Base-by-base conservation (phyloP, 2,329 filamentous ascomycete species). In the Fusarium penzigii region DNA sequence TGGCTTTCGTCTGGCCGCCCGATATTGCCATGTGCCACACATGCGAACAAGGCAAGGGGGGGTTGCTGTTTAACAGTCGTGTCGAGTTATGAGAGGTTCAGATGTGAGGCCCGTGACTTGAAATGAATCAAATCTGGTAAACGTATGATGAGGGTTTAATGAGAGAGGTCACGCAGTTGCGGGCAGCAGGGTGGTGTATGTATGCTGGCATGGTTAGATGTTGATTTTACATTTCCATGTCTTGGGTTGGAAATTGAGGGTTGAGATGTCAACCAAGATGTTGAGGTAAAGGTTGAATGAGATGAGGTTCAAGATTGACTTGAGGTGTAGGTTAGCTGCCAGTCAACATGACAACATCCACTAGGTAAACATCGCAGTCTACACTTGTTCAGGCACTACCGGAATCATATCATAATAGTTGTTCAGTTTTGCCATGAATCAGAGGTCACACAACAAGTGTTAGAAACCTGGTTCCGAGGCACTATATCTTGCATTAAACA, bases 11-110 rank as follows among this genome's bases (percentile, higher is more conserved):
- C 32, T 36, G 32, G 9, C 13, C 13, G 48, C 44, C 52, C 46
- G 44, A 52, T 25, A 4, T 25, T 4, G 20, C 20, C 57, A 56
- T 63, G 63, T 64, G 63, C 61, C 59, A 65, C 61, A 40, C 61
- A 53, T 52, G 44, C 39, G 47, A 45, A 47, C 48, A 17, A 29
- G 20, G 46, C 44, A 25, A 43, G 42, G 46, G 42, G 46, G 29
- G 29, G 39, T 13, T 10, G 29, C 32, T 32, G 17, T 25, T 13
- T 13, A 38, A 55, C 47, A 61, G 55, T 69, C 67, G 67, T 69
- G 67, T 69, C 67, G 61, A 54, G 44, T 64, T 67, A 56, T 69
- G 66, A 69, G 65, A 69, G 67, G 67, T 61, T 58, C 53, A 55
- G 44, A 36, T 45, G 48, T 38, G n/a, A 51, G 45, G 32, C 32